Evolutionary conservation across 805 yeast genomes (phyloP).

Genomic region (Pichia phayaonensis): DNA sequence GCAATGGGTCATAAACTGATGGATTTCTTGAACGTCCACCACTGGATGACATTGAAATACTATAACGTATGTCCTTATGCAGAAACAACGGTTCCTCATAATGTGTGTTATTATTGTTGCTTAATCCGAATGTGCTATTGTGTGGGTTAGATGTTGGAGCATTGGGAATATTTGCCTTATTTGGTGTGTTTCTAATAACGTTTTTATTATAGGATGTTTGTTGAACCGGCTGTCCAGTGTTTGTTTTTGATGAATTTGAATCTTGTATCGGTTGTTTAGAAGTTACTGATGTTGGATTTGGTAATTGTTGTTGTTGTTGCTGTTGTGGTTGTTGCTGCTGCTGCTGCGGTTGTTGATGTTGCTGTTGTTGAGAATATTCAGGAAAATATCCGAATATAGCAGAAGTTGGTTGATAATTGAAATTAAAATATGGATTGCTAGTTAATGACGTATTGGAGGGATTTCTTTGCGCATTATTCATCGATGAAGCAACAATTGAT

Average conservation of each 20-base stretch:
- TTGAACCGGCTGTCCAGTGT: neutral
- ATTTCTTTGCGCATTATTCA: constrained; percentile 13
- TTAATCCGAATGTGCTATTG: constrained; percentile 2
- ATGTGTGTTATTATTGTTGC: neutral
- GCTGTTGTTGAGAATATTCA: constrained; percentile 5
- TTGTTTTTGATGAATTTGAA: neutral
- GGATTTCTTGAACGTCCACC: constrained; percentile 28
- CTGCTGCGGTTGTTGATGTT: neutral
- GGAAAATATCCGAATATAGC: constrained; percentile 5
- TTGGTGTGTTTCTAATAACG: neutral
- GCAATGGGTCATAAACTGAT: constrained; percentile 33
- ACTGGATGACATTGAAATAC: constrained; percentile 17
- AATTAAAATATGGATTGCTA: constrained; percentile 14
- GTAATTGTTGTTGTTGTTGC: neutral
- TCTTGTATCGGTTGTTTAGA: neutral
- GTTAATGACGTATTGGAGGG: constrained; percentile 14
- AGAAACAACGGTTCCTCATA: constrained; percentile 18
- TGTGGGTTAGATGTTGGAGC: constrained; percentile 9
- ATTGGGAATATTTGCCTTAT: neutral
- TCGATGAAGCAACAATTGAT: constrained; percentile 7
- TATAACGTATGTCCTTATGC: constrained; percentile 28
- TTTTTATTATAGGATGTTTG: neutral
- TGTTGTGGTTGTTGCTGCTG: neutral
- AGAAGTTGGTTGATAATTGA: neutral
- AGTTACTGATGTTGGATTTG: neutral